These are phyloP conservation scores for Mimosa pudica DNA, from an alignment of 306 rosid species.

Conservation along the genomic window DNA sequence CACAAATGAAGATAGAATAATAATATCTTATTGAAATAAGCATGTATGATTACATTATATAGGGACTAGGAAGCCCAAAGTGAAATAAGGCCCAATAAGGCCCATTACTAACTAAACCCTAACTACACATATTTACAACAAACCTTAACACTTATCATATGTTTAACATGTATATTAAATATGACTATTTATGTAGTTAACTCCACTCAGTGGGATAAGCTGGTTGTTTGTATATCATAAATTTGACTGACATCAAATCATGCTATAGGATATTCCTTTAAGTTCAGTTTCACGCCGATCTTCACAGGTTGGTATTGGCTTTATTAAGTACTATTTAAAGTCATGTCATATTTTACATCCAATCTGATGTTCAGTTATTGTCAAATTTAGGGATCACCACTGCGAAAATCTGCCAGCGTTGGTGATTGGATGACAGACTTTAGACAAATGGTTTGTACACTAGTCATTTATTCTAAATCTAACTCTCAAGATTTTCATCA, in stretches of 20 bases:
- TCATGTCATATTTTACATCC: slow-evolving; percentile 24
- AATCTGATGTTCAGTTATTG: slow-evolving; percentile 38
- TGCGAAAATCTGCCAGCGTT: slow-evolving; percentile 94
- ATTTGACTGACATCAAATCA: slow-evolving; percentile 52
- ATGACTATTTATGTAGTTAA: slow-evolving; percentile 25
- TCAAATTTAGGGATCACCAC: slow-evolving; percentile 70
- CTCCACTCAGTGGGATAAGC: not conserved
- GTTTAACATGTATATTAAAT: slow-evolving; percentile 20
- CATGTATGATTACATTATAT: no score
- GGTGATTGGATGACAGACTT: slow-evolving; percentile 91
- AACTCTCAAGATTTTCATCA: slow-evolving; percentile 8
- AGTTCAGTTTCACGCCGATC: slow-evolving; percentile 83
- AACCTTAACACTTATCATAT: slow-evolving; percentile 16
- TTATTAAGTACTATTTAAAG: slow-evolving; percentile 18
- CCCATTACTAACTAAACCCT: no score
- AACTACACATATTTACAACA: no score
- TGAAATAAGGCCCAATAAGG: no score
- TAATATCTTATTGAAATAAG: no score
- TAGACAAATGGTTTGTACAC: slow-evolving; percentile 70
- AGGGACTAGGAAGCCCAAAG: no score
- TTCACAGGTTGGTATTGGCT: slow-evolving; percentile 73
- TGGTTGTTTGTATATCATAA: not conserved
- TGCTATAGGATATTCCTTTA: slow-evolving; percentile 86
- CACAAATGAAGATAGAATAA: no score
- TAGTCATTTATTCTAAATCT: slow-evolving; percentile 10